phyloP scores from a whole-genome alignment of 2,329 filamentous ascomycete genomes.

The Ceratocystis cubensis region DNA sequence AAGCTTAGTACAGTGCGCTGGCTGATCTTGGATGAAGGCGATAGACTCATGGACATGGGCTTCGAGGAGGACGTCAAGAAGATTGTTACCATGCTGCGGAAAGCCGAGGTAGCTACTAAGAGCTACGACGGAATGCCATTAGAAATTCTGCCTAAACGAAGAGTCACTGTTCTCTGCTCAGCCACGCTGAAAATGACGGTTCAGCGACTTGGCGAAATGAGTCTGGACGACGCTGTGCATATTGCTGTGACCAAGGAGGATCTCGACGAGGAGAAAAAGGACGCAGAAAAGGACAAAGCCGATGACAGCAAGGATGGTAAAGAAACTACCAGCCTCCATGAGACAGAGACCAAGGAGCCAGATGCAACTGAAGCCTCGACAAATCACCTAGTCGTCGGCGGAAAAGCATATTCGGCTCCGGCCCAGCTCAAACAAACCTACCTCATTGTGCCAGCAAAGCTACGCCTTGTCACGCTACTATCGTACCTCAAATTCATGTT shows the following conservation, averaged over 20 bases:
- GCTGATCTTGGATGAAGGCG: slow-evolving; percentile 90
- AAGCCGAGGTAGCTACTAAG: slow-evolving; percentile 46
- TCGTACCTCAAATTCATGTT: slow-evolving; percentile 79
- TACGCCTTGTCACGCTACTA: slow-evolving; percentile 77
- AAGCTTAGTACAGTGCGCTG: slow-evolving; percentile 82
- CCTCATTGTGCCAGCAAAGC: slow-evolving; percentile 73
- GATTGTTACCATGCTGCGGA: slow-evolving; percentile 67
- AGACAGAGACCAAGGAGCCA: neutral
- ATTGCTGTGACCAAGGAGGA: slow-evolving; percentile 56
- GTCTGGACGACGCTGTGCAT: slow-evolving; percentile 81
- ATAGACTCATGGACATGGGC: slow-evolving; percentile 95
- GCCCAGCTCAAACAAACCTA: slow-evolving; percentile 91
- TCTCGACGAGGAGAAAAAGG: slow-evolving; percentile 26
- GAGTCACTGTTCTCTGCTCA: slow-evolving; percentile 83
- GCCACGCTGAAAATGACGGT: slow-evolving; percentile 98
- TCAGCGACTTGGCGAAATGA: slow-evolving; percentile 85
- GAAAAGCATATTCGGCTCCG: slow-evolving; percentile 58
- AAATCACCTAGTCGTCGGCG: slow-evolving; percentile 18
- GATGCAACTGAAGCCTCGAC: slow-evolving; percentile 12
- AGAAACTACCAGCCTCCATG: neutral
- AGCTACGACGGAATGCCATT: slow-evolving; percentile 46
- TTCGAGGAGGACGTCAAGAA: slow-evolving; percentile 90
- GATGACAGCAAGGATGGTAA: slow-evolving; percentile 11
- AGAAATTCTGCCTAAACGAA: slow-evolving; percentile 56
- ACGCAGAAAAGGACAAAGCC: slow-evolving; percentile 31